Conservation (phyloP, 768 basidiomycete species). For the Leccinum variicolor region DNA sequence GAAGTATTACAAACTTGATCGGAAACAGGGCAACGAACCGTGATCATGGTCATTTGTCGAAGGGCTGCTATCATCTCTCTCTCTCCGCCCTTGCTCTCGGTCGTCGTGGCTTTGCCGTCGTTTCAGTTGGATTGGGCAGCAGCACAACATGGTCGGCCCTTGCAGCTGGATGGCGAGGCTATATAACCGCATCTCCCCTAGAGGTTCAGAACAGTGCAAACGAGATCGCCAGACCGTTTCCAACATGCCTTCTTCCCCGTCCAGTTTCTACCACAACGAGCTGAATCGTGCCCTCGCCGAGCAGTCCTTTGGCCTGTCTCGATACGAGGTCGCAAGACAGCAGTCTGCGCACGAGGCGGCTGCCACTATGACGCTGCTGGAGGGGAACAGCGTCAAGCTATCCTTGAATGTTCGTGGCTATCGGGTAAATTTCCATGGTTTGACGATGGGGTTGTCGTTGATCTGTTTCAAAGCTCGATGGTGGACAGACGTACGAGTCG, state of each 20-base stretch:
- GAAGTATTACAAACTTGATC: conserved; percentile 16
- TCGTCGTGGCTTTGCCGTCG: conserved; percentile 8
- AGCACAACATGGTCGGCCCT: conserved; percentile 24
- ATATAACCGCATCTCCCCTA: conserved; percentile 24
- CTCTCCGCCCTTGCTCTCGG: conserved; percentile 12
- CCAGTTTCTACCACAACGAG: conserved; percentile 42
- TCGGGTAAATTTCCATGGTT: conserved; percentile 37
- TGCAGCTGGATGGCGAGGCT: conserved; percentile 23
- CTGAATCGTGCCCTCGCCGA: conserved; percentile 53
- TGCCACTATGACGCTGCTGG: conserved; percentile 54
- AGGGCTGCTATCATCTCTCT: conserved; percentile 16
- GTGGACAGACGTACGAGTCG: conserved; percentile 46
- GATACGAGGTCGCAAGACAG: conserved; percentile 38
- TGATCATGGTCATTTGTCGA: conserved; percentile 18
- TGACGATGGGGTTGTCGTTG: conserved; percentile 1
- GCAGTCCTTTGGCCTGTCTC: conserved; percentile 53
- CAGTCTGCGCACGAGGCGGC: conserved; percentile 45
- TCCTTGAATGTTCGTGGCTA: conserved; percentile 54
- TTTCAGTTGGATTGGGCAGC: neutral
- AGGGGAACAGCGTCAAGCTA: conserved; percentile 47
- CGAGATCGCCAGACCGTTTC: conserved; percentile 1
- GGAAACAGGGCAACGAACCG: conserved; percentile 26
- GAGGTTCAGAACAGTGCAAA: conserved; percentile 17
- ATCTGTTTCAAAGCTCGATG: conserved; percentile 23
- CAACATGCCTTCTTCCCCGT: conserved; percentile 17